Percentiles rank a stretch among this genome's conserved stretches.
phyloP scores from a whole-genome alignment of 2,329 filamentous ascomycete species.

The Akanthomyces muscarius region DNA sequence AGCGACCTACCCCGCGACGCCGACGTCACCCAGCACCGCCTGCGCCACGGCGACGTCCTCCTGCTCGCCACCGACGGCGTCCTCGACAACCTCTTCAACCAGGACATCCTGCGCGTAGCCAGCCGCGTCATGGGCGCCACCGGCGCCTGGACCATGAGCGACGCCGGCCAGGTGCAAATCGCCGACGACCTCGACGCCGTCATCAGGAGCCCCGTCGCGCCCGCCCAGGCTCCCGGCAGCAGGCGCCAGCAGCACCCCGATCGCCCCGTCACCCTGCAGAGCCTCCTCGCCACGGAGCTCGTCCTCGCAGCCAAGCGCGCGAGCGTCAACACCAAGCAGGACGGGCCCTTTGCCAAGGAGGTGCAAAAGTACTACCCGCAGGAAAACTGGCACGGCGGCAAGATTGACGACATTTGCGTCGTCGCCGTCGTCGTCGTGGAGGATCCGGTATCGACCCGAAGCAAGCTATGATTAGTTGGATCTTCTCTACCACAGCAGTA shows the following conservation, averaged over 20 bases:
- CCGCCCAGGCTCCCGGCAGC: constrained; percentile 23
- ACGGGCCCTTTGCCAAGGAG: constrained; percentile 93
- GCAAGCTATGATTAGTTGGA: constrained; percentile 30
- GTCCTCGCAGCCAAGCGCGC: constrained; percentile 79
- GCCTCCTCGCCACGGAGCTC: constrained; percentile 72
- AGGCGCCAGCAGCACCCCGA: constrained; percentile 21
- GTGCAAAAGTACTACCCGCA: constrained; percentile 82
- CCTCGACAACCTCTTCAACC: constrained; percentile 90
- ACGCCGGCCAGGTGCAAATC: constrained; percentile 57
- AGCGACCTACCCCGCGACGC: constrained; percentile 83
- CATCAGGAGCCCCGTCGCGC: constrained; percentile 23
- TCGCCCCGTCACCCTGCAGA: constrained; percentile 60
- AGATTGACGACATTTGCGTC: constrained; percentile 92
- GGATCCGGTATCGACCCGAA: constrained; percentile 24
- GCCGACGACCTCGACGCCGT: constrained; percentile 53
- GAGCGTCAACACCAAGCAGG: constrained; percentile 73
- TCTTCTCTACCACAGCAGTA: too few relatives aligned
- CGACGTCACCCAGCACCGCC: constrained; percentile 67
- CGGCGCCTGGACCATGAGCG: constrained; percentile 68
- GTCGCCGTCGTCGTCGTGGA: constrained; percentile 74
- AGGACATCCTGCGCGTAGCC: constrained; percentile 79
- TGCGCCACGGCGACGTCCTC: constrained; percentile 90
- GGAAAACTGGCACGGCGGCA: constrained; percentile 86
- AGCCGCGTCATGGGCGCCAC: constrained; percentile 69
- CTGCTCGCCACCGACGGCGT: constrained; percentile 92